A percentile compares a stretch with the other conserved stretches of the same genome.
Conservation (phyloP, 208 protist genomes). For the Leptomonas pyrrhocoris region DNA sequence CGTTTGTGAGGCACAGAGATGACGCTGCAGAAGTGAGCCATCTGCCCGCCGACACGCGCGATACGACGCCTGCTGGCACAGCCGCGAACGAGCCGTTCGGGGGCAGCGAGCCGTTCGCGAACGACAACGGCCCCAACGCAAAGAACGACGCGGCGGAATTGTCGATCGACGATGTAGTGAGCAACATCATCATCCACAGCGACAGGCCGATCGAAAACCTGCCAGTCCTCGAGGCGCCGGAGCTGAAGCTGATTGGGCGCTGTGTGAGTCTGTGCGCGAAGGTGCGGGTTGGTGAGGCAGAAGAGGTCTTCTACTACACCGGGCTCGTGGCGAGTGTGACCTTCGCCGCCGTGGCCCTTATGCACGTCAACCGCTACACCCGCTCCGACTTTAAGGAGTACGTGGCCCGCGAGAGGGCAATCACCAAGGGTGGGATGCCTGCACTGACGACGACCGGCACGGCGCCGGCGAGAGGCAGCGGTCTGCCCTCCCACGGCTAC, state of each 20-base stretch:
- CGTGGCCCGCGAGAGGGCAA: constrained; percentile 31
- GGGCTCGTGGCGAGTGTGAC: constrained; percentile 68
- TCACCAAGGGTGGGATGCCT: background rate
- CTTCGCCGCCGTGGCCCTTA: constrained; percentile 65
- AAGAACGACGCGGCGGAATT: background rate
- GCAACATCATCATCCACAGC: constrained; percentile 19
- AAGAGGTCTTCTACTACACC: constrained; percentile 68
- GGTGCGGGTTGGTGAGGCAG: constrained; percentile 24
- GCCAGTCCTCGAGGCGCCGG: constrained; percentile 42
- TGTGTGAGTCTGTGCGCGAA: constrained; percentile 55
- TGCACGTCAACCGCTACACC: constrained; percentile 66
- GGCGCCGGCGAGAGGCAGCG: no score
- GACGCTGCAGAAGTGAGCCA: no score
- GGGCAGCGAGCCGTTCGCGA: constrained; percentile 1
- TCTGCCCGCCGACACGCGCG: no score
- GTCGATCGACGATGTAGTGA: constrained; percentile 11
- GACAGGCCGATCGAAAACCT: constrained; percentile 50
- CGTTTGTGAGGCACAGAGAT: no score
- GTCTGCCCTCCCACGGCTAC: background rate
- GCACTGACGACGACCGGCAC: background rate
- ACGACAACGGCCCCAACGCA: background rate
- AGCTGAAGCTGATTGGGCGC: constrained; percentile 75
- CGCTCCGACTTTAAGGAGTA: constrained; percentile 32
- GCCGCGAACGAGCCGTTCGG: no score
- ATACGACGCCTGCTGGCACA: no score